A percentile compares a stretch with the other conserved stretches of the same genome.
These are phyloP conservation scores for Mycena pura DNA, from an alignment of 768 basidiomycete species.

Conservation along the genomic window DNA sequence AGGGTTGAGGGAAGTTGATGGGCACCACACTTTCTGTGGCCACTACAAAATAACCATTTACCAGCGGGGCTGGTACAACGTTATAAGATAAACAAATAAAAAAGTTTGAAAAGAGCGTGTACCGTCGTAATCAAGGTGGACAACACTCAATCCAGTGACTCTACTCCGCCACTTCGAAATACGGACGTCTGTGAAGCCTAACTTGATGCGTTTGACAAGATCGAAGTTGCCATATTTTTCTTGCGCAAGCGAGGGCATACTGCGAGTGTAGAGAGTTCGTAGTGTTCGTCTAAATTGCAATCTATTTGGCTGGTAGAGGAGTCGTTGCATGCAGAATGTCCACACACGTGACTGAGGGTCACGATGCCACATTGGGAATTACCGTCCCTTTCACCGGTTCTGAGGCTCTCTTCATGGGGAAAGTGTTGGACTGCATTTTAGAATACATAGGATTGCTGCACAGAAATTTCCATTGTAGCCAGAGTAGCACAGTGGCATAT, in stretches of 20 bases:
- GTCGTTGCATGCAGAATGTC: slow-evolving; percentile 43
- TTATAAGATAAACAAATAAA: slow-evolving; percentile 24
- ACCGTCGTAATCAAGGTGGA: slow-evolving; percentile 93
- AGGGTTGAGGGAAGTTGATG: neutral
- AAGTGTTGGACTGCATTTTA: too few relatives aligned
- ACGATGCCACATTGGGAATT: neutral
- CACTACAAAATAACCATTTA: slow-evolving; percentile 91
- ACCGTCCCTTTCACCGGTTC: neutral
- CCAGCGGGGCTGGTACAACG: slow-evolving; percentile 69
- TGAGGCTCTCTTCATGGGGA: too few relatives aligned
- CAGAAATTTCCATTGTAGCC: too few relatives aligned
- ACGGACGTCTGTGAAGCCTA: slow-evolving; percentile 80
- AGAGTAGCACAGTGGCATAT: too few relatives aligned
- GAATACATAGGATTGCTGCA: too few relatives aligned
- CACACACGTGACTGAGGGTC: neutral
- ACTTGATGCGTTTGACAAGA: slow-evolving; percentile 74
- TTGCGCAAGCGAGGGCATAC: slow-evolving; percentile 38
- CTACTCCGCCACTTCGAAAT: slow-evolving; percentile 91
- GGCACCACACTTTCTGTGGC: slow-evolving; percentile 78
- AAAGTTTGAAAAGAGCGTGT: slow-evolving; percentile 27
- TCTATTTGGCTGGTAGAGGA: slow-evolving; percentile 20
- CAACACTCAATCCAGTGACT: slow-evolving; percentile 85
- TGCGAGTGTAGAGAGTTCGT: slow-evolving; percentile 23
- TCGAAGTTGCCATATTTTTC: slow-evolving; percentile 81
- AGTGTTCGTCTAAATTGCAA: slow-evolving; percentile 20